Conservation (phyloP, 805 yeast genomes). For the Zygotorulaspora chibaensis region DNA sequence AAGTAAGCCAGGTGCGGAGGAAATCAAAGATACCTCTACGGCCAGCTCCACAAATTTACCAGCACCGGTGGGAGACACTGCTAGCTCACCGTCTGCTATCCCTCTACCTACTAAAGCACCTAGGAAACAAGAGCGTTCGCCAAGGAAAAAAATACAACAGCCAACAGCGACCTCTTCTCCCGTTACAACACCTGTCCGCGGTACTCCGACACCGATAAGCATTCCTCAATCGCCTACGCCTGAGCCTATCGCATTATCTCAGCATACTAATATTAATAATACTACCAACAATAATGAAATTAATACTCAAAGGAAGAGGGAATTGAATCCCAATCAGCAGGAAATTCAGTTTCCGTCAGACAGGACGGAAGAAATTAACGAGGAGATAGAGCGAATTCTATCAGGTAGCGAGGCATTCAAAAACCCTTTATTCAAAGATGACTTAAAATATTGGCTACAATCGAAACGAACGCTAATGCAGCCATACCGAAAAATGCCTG, state of each 20-base stretch:
- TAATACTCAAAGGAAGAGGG: slow-evolving; percentile 9
- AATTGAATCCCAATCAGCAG: slow-evolving; percentile 5
- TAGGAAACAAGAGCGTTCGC: slow-evolving; percentile 34
- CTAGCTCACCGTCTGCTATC: slow-evolving; percentile 3
- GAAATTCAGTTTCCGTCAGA: slow-evolving; percentile 28
- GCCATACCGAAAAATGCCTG: slow-evolving; percentile 31
- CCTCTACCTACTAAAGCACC: slow-evolving; percentile 3
- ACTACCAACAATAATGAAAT: not conserved
- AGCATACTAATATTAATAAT: slow-evolving; percentile 12
- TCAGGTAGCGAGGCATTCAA: slow-evolving; percentile 25
- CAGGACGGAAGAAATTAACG: slow-evolving; percentile 27
- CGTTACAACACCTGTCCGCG: slow-evolving; percentile 23
- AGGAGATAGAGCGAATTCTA: slow-evolving; percentile 25
- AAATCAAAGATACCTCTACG: slow-evolving; percentile 32
- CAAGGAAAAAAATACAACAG: slow-evolving; percentile 35
- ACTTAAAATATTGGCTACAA: slow-evolving; percentile 29
- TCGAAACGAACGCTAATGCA: slow-evolving; percentile 30
- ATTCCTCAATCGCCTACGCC: slow-evolving; percentile 16
- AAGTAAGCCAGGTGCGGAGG: slow-evolving; percentile 43
- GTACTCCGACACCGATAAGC: slow-evolving; percentile 21
- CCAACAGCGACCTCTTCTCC: slow-evolving; percentile 23
- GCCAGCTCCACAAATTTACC: not conserved
- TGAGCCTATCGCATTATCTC: slow-evolving; percentile 7
- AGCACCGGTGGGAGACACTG: not conserved
- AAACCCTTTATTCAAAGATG: slow-evolving; percentile 30